phyloP scores from a whole-genome alignment of 2,329 filamentous ascomycete species.

The Sclerotinia subarctica region DNA sequence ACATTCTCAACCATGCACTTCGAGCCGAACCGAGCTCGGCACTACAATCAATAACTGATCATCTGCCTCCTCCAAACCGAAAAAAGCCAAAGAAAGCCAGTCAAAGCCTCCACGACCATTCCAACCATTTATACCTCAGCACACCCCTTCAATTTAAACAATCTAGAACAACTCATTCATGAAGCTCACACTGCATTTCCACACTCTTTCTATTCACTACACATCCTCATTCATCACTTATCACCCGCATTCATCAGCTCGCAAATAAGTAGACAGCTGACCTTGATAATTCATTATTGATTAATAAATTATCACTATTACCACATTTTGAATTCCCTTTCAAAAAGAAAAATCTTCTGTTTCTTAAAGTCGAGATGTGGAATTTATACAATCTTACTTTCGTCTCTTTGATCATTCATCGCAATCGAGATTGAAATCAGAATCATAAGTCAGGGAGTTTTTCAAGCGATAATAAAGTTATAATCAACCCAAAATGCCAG shows the following conservation, averaged over 20 bases:
- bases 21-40: constrained; percentile 6
- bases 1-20: not conserved
- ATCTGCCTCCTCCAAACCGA: not conserved
- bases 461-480: not conserved
- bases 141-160: not conserved
- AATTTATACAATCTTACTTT: not conserved
- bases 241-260: constrained; percentile 17
- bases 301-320: too few species aligned
- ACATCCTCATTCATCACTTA: constrained; percentile 6
- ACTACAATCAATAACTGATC: not conserved
- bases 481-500: constrained; percentile 13
- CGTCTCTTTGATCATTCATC: not conserved
- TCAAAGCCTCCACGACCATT: not conserved
- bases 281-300: not conserved
- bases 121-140: not conserved
- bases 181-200: constrained; percentile 1
- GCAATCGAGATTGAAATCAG: not conserved
- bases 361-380: not conserved
- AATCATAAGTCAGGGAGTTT: not conserved
- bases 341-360: not conserved
- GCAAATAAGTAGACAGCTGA: constrained; percentile 11
- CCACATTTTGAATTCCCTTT: not conserved
- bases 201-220: not conserved
- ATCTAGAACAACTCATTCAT: not conserved
- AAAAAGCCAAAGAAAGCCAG: not conserved